phyloP scores from a whole-genome alignment of 306 rosid species.

The Abrus precatorius region DNA sequence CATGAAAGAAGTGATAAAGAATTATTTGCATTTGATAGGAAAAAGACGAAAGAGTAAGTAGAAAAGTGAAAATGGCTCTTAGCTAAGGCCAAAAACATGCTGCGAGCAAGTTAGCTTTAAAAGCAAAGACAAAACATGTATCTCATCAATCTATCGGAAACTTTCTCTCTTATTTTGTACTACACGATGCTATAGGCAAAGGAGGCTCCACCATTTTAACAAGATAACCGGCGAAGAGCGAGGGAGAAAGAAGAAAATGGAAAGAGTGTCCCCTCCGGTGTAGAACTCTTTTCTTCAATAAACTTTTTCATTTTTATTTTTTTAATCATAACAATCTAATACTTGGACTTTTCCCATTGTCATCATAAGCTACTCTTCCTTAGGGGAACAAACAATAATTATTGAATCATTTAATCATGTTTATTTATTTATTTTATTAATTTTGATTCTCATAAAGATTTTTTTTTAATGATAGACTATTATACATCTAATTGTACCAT shows the following conservation, averaged over 20 bases:
- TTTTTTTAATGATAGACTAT: no score
- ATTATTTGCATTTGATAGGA: conserved; percentile 50
- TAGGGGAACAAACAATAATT: background rate
- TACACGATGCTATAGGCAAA: background rate
- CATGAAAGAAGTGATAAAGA: conserved; percentile 8
- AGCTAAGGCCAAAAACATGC: conserved; percentile 52
- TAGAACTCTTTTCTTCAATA: background rate
- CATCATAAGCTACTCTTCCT: background rate
- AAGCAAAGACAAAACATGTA: conserved; percentile 55
- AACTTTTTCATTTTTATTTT: background rate
- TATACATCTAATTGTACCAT: no score
- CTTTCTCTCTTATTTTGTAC: conserved; percentile 41
- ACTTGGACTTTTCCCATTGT: background rate
- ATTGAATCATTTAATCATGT: background rate
- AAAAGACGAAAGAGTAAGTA: conserved; percentile 54
- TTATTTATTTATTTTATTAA: background rate
- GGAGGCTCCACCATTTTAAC: conserved; percentile 50
- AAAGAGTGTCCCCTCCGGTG: conserved; percentile 4
- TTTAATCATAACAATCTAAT: background rate
- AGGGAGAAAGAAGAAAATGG: background rate
- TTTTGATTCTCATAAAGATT: no score
- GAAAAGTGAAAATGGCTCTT: conserved; percentile 48
- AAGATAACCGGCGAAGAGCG: conserved; percentile 17
- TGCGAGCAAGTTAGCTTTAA: conserved; percentile 48
- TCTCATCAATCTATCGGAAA: conserved; percentile 51